Conservation (phyloP, 345 rosid species). For the Passiflora organensis region DNA sequence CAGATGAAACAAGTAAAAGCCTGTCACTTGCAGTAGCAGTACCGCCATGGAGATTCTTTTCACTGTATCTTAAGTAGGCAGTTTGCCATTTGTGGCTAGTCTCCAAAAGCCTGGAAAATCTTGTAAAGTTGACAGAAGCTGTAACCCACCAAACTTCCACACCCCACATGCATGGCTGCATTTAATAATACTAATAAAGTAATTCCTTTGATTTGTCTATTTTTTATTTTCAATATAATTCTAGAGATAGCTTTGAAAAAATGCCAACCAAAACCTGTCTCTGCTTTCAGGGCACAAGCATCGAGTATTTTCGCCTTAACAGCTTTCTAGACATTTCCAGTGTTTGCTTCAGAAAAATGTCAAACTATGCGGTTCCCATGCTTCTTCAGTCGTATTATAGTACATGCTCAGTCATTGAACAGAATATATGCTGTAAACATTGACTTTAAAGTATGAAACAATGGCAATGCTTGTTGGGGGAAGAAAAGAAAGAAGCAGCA, state of each 20-base stretch:
- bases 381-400: no score
- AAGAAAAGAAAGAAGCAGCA: not conserved
- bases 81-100: constrained; percentile 48
- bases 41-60: constrained; percentile 37
- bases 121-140: constrained; percentile 38
- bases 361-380: not conserved
- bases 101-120: constrained; percentile 37
- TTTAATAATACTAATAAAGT: no score
- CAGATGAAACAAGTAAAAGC: not conserved
- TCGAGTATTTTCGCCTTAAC: no score
- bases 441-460: constrained; percentile 7
- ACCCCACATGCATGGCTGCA: no score
- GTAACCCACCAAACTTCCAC: constrained; percentile 30
- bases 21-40: not conserved
- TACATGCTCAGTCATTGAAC: no score
- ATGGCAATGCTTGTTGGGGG: not conserved
- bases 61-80: constrained; percentile 33
- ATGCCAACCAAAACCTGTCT: constrained; percentile 46
- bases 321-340: no score
- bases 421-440: constrained; percentile 9
- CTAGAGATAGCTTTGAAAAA: constrained; percentile 11
- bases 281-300: constrained; percentile 50
- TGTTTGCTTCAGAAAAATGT: constrained; percentile 18
- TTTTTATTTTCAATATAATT: not conserved
- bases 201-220: no score